Percentiles rank a stretch among this genome's conserved stretches.
These are phyloP conservation scores for Fomitopsis pulvina DNA, from an alignment of 768 basidiomycete genomes.

Conservation along the genomic window DNA sequence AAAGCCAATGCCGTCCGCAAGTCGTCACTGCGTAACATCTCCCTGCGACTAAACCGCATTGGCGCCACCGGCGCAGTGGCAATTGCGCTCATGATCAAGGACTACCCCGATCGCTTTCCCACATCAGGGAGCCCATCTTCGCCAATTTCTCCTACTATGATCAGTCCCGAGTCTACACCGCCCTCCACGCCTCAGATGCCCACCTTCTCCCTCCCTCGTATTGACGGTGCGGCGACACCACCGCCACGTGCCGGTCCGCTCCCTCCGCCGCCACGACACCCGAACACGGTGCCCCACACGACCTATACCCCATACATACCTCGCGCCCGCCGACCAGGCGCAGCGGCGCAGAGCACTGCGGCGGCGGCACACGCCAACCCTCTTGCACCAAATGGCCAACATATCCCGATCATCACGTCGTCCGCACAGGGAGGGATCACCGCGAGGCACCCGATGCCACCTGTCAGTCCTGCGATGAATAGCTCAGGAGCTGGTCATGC, in stretches of 20 bases:
- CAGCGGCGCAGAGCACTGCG: slow-evolving; percentile 16
- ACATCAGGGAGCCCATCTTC: slow-evolving; percentile 13
- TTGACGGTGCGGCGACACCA: slow-evolving; percentile 31
- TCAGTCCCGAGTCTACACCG: slow-evolving; percentile 25
- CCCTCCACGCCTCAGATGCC: slow-evolving; percentile 28
- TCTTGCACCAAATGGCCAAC: slow-evolving; percentile 36
- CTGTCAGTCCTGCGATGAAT: slow-evolving; percentile 6
- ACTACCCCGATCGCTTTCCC: slow-evolving; percentile 79
- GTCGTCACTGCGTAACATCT: slow-evolving; percentile 82
- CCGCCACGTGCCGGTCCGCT: slow-evolving; percentile 33
- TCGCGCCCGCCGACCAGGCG: slow-evolving; percentile 43
- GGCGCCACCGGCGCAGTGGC: slow-evolving; percentile 81
- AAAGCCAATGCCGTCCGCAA: slow-evolving; percentile 78
- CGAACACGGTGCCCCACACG: slow-evolving; percentile 48
- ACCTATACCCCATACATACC: slow-evolving; percentile 85
- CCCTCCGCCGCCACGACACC: slow-evolving; percentile 44
- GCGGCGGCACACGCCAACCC: slow-evolving; percentile 25
- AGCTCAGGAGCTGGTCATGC: slow-evolving; percentile 9
- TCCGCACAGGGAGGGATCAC: slow-evolving; percentile 45
- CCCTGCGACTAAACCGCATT: slow-evolving; percentile 85
- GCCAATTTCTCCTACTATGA: slow-evolving; percentile 16
- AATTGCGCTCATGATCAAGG: slow-evolving; percentile 91
- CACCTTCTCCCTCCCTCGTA: slow-evolving; percentile 20
- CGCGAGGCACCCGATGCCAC: slow-evolving; percentile 32
- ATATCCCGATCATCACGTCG: slow-evolving; percentile 64